Base-by-base conservation (phyloP, 164 flowering plant genomes). In the Taxillus chinensis region DNA sequence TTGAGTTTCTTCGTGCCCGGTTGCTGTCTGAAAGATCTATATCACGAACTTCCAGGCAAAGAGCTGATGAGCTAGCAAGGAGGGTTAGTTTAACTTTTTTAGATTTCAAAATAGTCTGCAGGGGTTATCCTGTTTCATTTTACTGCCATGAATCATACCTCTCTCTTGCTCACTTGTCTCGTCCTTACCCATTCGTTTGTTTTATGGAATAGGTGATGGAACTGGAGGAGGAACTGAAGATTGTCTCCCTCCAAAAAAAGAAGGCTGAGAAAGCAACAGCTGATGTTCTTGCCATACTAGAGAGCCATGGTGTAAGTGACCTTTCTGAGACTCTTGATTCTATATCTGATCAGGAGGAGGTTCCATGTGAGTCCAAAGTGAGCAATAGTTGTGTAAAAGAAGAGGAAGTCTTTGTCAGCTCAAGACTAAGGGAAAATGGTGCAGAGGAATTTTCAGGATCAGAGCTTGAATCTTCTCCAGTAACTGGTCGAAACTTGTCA, bases 1-100 rank as follows among this genome's bases (percentile, higher is more conserved):
- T 92, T 70, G 96, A 89, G 57, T 89, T 78, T 64, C 98, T 92
- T 66, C 83, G 96, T 41, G 95, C 90, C 10, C 75, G 93, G 51
- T 77, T 92, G 66, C 78, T 83, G 38, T 77, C 98, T 53, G 98
- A 92, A 76, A 85, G 96, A 71, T 81, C 98, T 45, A 85, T 84
- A 10, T 89, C 98, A 4, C 81, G 62, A 78, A 72, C 84, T 64
- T 86, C 96, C 52, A 86, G 78, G 58, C 85, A 85, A 74, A 81
- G 87, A 78, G 90, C 92, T 65, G 87, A 92, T 75, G 92, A 86
- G 63, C 81, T 92, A 38, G 91, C 84, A 15, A 72, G 77, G 68
- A 77, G 80, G 80, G 96, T 89, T 67, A 71, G 84, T 72, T 65
- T 70, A 43, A 43, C 46, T 43, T 43, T 9, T 9, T 43, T 2